Base-by-base conservation (phyloP, 2,329 filamentous ascomycete species). In the Fusarium proliferatum region DNA sequence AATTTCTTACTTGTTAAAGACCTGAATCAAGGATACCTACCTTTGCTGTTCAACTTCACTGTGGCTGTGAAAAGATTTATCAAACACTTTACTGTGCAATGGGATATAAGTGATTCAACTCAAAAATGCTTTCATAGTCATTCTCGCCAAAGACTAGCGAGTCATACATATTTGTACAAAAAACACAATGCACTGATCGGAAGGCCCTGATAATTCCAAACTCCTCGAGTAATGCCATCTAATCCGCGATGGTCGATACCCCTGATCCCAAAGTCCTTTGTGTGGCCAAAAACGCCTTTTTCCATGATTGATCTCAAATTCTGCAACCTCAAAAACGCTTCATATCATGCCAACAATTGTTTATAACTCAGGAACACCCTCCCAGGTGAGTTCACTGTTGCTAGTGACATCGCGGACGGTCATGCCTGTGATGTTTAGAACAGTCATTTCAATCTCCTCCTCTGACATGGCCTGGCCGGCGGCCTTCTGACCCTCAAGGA, bases 401-500 rank as follows among this genome's bases (percentile, higher is more conserved):
- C 75, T 75, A 2, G 82, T 83, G 8, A 82, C 81, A 61, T 86
- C 84, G 6, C 83, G 80, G 19, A 85, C 79, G 26, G 83, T 84
- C 81, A 86, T 82, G 74, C 84, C 84, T 13, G 84, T 85, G 38
- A 89, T 88, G 78, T 86, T 89, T 59, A 86, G 81, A 17, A 93
- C 85, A 2, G 91, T 93, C 76, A 91, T 85, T 76, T 93, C 91
- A 48, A 92, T 84, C 76, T 91, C 88, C 26, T 89, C 87, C 73
- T 89, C 87, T 2, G 85, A 88, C 87, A 93, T 91, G 72, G 88
- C 86, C 77, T 90, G 88, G 0, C 90, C 90, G 6, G 87, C 86
- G 39, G 86, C 86, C 83, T 93, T 94, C 80, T 95, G 93, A 10
- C 92, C 93, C 81, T 96, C 94, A 2, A 96, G 86, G 2, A 96